Evolutionary conservation across 345 rosid species (phyloP).

Genomic region (Abelmoschus esculentus): DNA sequence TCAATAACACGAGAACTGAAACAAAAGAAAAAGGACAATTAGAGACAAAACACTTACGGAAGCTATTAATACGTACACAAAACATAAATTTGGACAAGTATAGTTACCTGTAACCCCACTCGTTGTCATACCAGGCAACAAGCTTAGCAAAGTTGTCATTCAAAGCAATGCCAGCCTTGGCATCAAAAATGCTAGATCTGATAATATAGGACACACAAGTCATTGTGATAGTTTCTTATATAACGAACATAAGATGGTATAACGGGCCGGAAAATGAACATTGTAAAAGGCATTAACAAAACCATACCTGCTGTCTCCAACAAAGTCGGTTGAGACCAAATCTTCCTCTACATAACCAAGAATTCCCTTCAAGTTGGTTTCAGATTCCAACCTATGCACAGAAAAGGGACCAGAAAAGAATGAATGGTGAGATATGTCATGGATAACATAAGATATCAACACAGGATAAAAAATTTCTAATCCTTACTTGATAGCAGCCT

Average conservation of each 20-base stretch:
- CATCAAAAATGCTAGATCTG: too few species aligned
- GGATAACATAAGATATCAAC: neutral
- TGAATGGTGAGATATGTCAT: too few species aligned
- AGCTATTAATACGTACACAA: neutral
- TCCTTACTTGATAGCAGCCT: neutral
- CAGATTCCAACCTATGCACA: neutral
- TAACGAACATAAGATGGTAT: conserved; percentile 11
- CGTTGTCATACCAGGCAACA: conserved; percentile 50
- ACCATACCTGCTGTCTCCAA: neutral
- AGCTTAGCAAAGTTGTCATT: conserved; percentile 22
- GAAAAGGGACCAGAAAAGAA: neutral
- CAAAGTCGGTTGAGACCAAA: neutral
- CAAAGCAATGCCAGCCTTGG: too few species aligned
- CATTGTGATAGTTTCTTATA: too few species aligned
- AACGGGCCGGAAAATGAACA: too few species aligned
- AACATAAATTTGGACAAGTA: neutral
- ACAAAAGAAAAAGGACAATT: neutral
- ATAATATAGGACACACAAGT: too few species aligned
- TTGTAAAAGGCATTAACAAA: too few species aligned
- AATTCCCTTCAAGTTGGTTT: neutral
- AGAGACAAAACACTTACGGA: neutral
- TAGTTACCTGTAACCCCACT: conserved; percentile 48
- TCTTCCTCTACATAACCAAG: neutral
- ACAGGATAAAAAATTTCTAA: too few species aligned
- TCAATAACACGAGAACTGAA: conserved; percentile 48